Percentiles rank a stretch among this genome's conserved stretches.
phyloP scores from a whole-genome alignment of 495 filamentous ascomycete species.

The Physcia stellaris region DNA sequence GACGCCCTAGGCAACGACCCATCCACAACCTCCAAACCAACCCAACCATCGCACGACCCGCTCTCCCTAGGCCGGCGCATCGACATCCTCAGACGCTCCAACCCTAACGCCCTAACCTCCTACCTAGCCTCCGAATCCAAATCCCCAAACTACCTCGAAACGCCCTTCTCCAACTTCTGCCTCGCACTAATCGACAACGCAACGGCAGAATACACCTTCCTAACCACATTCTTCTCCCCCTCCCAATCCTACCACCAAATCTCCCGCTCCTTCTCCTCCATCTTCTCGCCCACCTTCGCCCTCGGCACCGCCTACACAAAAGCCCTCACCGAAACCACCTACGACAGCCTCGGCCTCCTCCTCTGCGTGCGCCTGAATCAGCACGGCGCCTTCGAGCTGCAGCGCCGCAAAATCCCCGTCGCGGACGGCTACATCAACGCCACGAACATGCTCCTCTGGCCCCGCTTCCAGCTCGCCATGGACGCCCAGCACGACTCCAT shows the following conservation, averaged over 20 bases:
- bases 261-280: slow-evolving; percentile 55
- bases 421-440: slow-evolving; percentile 87
- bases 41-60: slow-evolving; percentile 52
- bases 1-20: slow-evolving; percentile 70
- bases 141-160: slow-evolving; percentile 70
- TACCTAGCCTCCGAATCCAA: slow-evolving; percentile 83
- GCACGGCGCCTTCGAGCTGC: slow-evolving; percentile 80
- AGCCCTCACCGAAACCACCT: slow-evolving; percentile 57
- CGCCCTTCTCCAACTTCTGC: slow-evolving; percentile 86
- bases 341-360: slow-evolving; percentile 73
- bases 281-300: slow-evolving; percentile 74
- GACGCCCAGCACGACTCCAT: slow-evolving; percentile 83
- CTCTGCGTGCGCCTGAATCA: slow-evolving; percentile 91
- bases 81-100: slow-evolving; percentile 59
- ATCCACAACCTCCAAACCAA: slow-evolving; percentile 31
- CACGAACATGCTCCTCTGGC: slow-evolving; percentile 92
- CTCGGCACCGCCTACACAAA: slow-evolving; percentile 68
- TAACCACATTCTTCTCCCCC: slow-evolving; percentile 70
- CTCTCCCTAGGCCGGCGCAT: slow-evolving; percentile 77
- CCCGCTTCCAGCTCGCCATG: slow-evolving; percentile 85
- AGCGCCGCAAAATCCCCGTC: slow-evolving; percentile 77
- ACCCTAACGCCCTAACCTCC: slow-evolving; percentile 60
- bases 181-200: slow-evolving; percentile 87
- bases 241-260: slow-evolving; percentile 42
- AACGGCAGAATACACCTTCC: slow-evolving; percentile 87